These are phyloP conservation scores for Russula brevipes DNA, from an alignment of 768 basidiomycete genomes.

Conservation along the genomic window DNA sequence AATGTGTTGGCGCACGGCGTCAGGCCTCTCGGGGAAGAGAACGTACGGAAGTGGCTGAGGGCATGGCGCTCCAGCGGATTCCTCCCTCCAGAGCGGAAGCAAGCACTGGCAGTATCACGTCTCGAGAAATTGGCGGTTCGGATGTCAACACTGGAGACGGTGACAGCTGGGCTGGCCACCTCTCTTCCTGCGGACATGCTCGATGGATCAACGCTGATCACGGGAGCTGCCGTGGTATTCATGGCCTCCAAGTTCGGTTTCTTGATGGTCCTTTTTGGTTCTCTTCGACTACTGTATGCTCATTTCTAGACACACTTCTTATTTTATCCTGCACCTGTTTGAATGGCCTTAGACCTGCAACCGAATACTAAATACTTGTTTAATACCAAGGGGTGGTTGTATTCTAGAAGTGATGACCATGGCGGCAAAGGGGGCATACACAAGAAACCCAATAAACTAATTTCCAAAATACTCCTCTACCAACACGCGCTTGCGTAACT, in stretches of 20 bases:
- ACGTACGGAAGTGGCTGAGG: conserved; percentile 20
- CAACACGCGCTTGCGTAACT: conserved; percentile 72
- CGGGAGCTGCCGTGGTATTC: not conserved
- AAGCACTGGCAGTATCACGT: not conserved
- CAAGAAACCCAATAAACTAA: conserved; percentile 2
- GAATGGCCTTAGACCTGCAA: not conserved
- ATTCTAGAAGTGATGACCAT: not conserved
- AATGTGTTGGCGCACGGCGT: conserved; percentile 16
- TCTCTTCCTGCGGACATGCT: not conserved
- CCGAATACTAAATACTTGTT: not conserved
- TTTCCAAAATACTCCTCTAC: conserved; percentile 75
- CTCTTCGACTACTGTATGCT: conserved; percentile 2
- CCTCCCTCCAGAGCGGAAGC: conserved; percentile 8
- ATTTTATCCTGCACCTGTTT: not conserved
- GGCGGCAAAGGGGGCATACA: not conserved
- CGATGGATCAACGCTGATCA: not conserved
- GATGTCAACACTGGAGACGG: not conserved
- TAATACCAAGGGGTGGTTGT: not conserved
- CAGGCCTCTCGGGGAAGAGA: conserved; percentile 16
- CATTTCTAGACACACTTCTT: not conserved
- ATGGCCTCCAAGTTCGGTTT: conserved; percentile 15
- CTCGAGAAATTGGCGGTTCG: not conserved
- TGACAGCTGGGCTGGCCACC: not conserved
- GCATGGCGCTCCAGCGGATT: conserved; percentile 22
- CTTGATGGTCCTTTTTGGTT: conserved; percentile 2